A percentile compares a stretch with the other conserved stretches of the same genome.
Evolutionary conservation across 2,329 filamentous ascomycete species (phyloP).

Genomic region (Paracoccidioides lutzii): DNA sequence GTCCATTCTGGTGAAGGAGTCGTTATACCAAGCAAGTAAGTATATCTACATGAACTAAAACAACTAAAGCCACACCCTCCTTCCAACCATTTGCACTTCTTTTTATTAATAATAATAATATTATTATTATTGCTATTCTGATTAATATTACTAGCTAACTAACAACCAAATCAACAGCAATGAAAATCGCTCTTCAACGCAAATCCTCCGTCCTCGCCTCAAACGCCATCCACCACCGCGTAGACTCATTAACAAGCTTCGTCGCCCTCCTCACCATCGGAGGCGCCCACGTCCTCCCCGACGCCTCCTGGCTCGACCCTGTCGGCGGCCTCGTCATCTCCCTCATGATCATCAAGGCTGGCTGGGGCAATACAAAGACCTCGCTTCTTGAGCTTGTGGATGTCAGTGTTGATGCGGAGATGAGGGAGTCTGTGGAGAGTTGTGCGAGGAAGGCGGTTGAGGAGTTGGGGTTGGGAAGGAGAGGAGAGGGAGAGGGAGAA

Average conservation of each 20-base stretch:
- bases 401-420: conserved; percentile 71
- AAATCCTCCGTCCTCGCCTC: conserved; percentile 93
- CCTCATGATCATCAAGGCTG: conserved; percentile 81
- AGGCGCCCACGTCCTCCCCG: conserved; percentile 72
- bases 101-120: no score
- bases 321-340: conserved; percentile 89
- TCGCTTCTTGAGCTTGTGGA: conserved; percentile 86
- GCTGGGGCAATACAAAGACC: conserved; percentile 69
- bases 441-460: conserved; percentile 50
- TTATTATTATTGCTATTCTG: no score
- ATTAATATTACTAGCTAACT: no score
- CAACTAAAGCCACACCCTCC: neutral
- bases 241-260: conserved; percentile 89
- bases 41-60: conserved; percentile 15
- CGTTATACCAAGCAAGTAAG: conserved; percentile 91
- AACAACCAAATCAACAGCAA: conserved; percentile 43
- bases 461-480: conserved; percentile 40
- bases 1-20: conserved; percentile 88
- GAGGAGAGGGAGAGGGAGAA: conserved; percentile 42
- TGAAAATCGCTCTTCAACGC: conserved; percentile 88
- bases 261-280: conserved; percentile 83
- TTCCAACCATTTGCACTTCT: neutral
- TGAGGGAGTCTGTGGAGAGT: conserved; percentile 58
- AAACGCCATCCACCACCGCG: conserved; percentile 90
- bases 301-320: conserved; percentile 86